phyloP scores from a whole-genome alignment of 2,329 filamentous ascomycete genomes.

The Xylaria sp. region DNA sequence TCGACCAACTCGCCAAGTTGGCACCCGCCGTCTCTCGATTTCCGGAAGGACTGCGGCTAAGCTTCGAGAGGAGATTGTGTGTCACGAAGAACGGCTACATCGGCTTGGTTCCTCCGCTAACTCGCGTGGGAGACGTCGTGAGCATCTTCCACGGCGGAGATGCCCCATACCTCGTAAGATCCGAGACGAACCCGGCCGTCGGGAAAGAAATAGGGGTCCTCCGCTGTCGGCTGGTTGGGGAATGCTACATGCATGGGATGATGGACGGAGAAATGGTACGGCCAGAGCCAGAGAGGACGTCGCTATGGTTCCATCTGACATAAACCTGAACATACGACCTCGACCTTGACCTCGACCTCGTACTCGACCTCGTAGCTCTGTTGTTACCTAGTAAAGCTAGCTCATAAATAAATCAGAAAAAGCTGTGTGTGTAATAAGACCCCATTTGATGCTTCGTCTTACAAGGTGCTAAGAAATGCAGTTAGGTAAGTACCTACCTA shows the following conservation, averaged over 20 bases:
- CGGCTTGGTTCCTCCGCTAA: conserved; percentile 28
- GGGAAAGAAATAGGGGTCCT: conserved; percentile 13
- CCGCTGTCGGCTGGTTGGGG: conserved; percentile 31
- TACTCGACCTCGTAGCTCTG: not conserved
- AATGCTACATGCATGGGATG: conserved; percentile 36
- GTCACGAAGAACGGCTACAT: conserved; percentile 23
- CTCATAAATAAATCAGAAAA: not conserved
- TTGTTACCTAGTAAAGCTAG: not conserved
- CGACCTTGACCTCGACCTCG: no score
- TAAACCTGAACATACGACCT: not conserved
- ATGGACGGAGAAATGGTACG: conserved; percentile 30
- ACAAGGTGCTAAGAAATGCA: no score
- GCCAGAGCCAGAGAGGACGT: conserved; percentile 3
- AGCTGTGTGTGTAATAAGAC: no score
- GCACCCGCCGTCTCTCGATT: conserved; percentile 21
- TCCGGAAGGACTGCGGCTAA: conserved; percentile 13
- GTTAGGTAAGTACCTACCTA: no score
- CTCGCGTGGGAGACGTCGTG: conserved; percentile 15
- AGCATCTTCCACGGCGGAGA: conserved; percentile 11
- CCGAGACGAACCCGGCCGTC: not conserved
- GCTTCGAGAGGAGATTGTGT: not conserved
- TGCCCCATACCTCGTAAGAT: conserved; percentile 16
- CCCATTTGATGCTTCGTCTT: no score
- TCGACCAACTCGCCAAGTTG: not conserved
- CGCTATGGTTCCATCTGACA: conserved; percentile 29